Evolutionary conservation across 768 basidiomycete genomes (phyloP), one percentile per base, ranked within the genome.

Genomic region (Termitomyces sp.): DNA sequence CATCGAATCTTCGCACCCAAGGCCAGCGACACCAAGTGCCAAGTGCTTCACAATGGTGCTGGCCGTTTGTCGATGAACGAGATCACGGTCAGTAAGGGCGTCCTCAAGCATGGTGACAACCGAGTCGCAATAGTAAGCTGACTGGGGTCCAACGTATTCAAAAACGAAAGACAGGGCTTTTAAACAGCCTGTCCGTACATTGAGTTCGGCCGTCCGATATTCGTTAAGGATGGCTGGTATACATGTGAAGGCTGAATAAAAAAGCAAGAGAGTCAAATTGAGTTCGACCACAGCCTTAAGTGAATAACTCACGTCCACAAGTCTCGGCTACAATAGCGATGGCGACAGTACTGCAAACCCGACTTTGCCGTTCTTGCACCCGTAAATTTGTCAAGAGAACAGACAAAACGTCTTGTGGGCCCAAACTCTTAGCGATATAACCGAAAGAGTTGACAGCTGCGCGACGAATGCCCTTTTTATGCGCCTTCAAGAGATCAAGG

Each of bases 381-480:
- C 95, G 91, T 66, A 99, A 70, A 70, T 99, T 98, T 56, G 97
- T 98, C 57, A 99, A 77, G 13, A 99, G 81, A 14, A 99, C 96
- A 38, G 91, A 92, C 33, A 99, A 78, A 1, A 99, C 97, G 68
- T 99, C 97, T 72, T 98, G 96, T 49, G 97, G 96, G 75, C 97
- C 97, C 75, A 99, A 87, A 75, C 92, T 95, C 78, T 98, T 98
- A 58, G 97, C 97, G 61, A 99, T 99, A 64, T 99, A 99, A 66
- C 97, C 97, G 65, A 99, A 99, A 1, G 96, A 97, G 77, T 99
- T 98, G 75, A 98, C 97, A 22, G 97, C 96, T 0, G 96, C 97
- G 68, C 96, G 92, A 54, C 97, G 90, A 68, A 98, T 99, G 44
- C 91, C 96, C 74, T 98, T 98, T 78, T 99, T 99, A 78, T 99